Evolutionary conservation across 371 early-diverging fungal species (phyloP), one percentile per base, ranked within the genome.

Genomic region (Lichtheimia ornata): DNA sequence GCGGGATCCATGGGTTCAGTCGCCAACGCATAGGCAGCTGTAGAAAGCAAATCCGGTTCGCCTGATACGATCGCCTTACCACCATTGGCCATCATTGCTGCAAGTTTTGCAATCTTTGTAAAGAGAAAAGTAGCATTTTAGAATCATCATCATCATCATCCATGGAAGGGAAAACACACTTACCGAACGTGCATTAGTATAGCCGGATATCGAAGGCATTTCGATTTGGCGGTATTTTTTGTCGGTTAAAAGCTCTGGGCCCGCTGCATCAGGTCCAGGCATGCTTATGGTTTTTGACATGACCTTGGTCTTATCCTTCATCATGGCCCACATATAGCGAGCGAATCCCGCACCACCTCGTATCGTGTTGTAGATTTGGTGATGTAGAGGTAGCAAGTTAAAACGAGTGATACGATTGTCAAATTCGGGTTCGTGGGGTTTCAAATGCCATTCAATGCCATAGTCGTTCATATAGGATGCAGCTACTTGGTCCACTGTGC

Each of bases 1-100:
- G 45, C 59, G 0, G 43, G 22, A 4, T 56, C 50, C 17, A 52
- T 25, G 0, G n/a, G 42, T 50, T 49, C 40, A 1, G 75, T 67
- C 0, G 76, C 76, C n/a, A 62, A 54, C 14, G 65, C 56, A 35
- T 65, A 75, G 11, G 67, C 61, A 12, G 63, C 50, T 0, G 28
- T 12, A 49, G 56, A 56, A 7, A 83, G 22, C 15, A 84, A 65
- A 44, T 72, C 56, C 2, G 82, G 82, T 52, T 84, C 79, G 0
- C 71, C 76, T 3, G 52, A 41, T 27, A 65, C 70, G 17, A 82
- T 64, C 0, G 87, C 70, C 18, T 74, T 56, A 15, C 91, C 91
- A 18, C 73, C 60, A 62, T 88, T 89, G 15, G 87, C 85, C 84
- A 89, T 79, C 61, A 88, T 74, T 11, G 88, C 85, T 35, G 81